phyloP scores from a whole-genome alignment of 2,329 filamentous ascomycete genomes.

The Knufia petricola region DNA sequence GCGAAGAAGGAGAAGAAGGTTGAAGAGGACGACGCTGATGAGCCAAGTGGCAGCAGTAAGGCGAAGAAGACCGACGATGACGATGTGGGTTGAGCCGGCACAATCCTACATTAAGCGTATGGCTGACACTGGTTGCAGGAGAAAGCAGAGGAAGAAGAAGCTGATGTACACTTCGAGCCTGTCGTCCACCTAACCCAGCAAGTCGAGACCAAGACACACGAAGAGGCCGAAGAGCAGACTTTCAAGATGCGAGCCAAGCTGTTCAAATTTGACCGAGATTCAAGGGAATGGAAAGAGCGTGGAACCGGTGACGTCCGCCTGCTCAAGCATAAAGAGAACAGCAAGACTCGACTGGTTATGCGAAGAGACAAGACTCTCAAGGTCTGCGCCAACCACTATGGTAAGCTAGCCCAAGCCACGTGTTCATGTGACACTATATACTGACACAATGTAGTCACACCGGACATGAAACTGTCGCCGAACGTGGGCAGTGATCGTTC shows the following conservation, averaged over 20 bases:
- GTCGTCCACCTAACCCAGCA: slow-evolving; percentile 94
- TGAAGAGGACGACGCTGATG: slow-evolving; percentile 64
- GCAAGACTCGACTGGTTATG: slow-evolving; percentile 97
- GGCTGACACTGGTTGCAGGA: slow-evolving; percentile 16
- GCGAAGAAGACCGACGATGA: slow-evolving; percentile 56
- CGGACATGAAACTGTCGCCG: slow-evolving; percentile 97
- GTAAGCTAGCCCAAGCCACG: slow-evolving; percentile 39
- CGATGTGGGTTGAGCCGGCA: slow-evolving; percentile 30
- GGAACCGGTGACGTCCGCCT: slow-evolving; percentile 93
- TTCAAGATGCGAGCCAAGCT: slow-evolving; percentile 99
- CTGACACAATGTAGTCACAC: slow-evolving; percentile 57
- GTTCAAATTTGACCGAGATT: slow-evolving; percentile 91
- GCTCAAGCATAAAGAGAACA: slow-evolving; percentile 97
- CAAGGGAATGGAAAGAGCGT: slow-evolving; percentile 97
- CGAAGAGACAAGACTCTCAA: slow-evolving; percentile 99
- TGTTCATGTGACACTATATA: slow-evolving; percentile 5
- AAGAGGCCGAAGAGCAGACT: slow-evolving; percentile 90
- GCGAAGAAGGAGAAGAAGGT: slow-evolving; percentile 93
- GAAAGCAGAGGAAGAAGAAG: slow-evolving; percentile 69
- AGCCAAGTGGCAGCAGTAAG: slow-evolving; percentile 83
- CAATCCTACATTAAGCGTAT: slow-evolving; percentile 19
- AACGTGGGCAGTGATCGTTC: slow-evolving; percentile 96
- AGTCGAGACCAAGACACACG: slow-evolving; percentile 94
- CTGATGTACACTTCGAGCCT: slow-evolving; percentile 94
- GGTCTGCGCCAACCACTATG: slow-evolving; percentile 99